Evolutionary conservation across 331 rosid genomes (phyloP).

Genomic region (Phaseolus coccineus): DNA sequence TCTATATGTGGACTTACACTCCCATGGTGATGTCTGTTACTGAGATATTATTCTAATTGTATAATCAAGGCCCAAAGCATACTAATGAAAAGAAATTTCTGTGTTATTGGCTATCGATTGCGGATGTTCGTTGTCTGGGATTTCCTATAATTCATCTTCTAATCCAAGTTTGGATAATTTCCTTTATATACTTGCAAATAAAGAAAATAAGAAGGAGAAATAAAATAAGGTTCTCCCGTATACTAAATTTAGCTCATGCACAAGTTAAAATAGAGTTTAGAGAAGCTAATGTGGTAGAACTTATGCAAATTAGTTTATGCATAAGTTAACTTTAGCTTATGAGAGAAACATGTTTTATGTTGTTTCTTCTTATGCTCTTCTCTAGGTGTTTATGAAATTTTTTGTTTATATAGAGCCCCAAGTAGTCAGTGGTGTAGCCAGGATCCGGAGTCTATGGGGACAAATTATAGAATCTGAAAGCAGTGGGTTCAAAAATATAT

Average conservation of each 20-base stretch:
- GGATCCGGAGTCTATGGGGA: background rate
- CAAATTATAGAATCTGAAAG: background rate
- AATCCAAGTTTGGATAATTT: background rate
- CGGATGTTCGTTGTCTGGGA: background rate
- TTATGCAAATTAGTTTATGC: background rate
- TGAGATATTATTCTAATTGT: background rate
- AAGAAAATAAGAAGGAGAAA: no score
- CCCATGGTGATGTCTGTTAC: background rate
- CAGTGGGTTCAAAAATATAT: background rate
- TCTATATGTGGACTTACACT: background rate
- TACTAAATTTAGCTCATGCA: no score
- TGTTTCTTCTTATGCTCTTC: background rate
- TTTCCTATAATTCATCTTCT: constrained; percentile 11
- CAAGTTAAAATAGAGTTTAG: background rate
- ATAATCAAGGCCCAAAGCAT: constrained; percentile 1
- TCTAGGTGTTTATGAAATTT: background rate
- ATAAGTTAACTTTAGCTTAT: background rate
- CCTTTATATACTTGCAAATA: no score
- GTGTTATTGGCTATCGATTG: constrained; percentile 12
- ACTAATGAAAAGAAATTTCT: constrained; percentile 14
- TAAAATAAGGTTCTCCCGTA: no score
- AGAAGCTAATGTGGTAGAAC: background rate
- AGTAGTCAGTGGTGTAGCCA: background rate
- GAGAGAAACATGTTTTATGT: background rate
- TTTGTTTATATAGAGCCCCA: background rate